Conservation (phyloP, 179 eudicot species). For the Spinacia oleracea region DNA sequence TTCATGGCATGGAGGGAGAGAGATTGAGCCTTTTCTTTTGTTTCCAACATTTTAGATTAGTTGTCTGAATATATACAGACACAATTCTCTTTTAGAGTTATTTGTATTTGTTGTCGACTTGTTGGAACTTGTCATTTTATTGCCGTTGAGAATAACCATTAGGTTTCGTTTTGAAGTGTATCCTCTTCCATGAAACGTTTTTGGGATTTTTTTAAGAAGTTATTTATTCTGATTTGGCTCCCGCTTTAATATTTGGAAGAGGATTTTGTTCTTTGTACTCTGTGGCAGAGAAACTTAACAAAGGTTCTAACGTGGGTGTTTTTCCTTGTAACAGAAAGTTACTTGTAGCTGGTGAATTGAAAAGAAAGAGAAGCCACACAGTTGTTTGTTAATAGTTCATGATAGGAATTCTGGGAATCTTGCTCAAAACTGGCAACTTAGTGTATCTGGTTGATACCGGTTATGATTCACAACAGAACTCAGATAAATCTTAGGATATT, state of each 20-base stretch:
- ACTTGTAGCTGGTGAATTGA: slow-evolving; percentile 24
- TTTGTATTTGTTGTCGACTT: background rate
- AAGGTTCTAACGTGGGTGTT: slow-evolving; percentile 6
- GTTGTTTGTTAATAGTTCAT: slow-evolving; percentile 29
- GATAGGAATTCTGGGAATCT: slow-evolving; percentile 5
- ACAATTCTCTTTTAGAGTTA: background rate
- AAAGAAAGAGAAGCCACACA: slow-evolving; percentile 2
- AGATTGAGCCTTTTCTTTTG: background rate
- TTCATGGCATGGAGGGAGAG: background rate
- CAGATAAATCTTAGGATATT: slow-evolving; percentile 20
- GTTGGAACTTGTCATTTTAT: background rate
- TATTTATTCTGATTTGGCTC: background rate
- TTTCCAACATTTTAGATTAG: too few species aligned
- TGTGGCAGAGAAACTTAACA: background rate
- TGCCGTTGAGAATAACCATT: background rate
- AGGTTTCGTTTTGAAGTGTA: background rate
- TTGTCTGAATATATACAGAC: background rate
- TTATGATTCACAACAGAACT: slow-evolving; percentile 8
- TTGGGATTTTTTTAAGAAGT: background rate
- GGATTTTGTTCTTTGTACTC: background rate
- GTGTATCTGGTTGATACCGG: slow-evolving; percentile 3
- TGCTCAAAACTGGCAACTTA: slow-evolving; percentile 14
- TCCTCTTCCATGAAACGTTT: background rate
- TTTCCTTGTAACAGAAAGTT: slow-evolving; percentile 30
- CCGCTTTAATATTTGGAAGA: background rate